Base-by-base conservation (phyloP, 164 flowering plant species). In the Stephania yunnanensis region DNA sequence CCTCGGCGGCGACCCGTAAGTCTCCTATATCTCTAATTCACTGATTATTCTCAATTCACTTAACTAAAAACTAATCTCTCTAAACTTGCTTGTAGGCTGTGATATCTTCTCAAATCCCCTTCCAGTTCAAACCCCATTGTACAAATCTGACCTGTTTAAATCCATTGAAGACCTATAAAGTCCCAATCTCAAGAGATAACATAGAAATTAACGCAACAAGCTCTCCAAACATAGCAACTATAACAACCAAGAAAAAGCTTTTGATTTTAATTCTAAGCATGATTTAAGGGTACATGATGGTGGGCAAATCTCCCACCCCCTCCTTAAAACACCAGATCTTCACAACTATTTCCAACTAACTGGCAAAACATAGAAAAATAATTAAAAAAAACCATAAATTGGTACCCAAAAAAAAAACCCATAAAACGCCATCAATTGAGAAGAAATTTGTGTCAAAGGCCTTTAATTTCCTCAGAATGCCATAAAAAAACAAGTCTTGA, bases 121-220 rank as follows among this genome's bases (percentile, higher is more conserved):
- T 44, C 55, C 50, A 67, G 42, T 45, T 66, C 42, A 72, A 65
- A 10, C 70, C 68, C 72, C 75, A 72, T 77, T 77, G 52, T 55
- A 22, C n/a, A 36, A 76, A 36, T n/a, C 44, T 30, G 22, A 10
- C 58, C 75, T 64, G 69, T 30, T n/a, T 13, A 19, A 58, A 58
- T n/a, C 64, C 20, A 19, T 50, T 50, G 11, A 7, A 15, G 11
- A 50, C 55, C 4, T 50, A 10, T 50, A 10, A 15, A 11, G 6
- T 58, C 64, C 64, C 20, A 58, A 58, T 58, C 64, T 58, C 64
- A 58, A 58, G 64, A 12, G 20, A 12, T 58, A 10, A 58, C 64
- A 58, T 3, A 58, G 64, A 58, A 58, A 17, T 6, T 19, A 15
- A 9, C 64, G 7, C 20, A 58, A 17, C 19, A 50, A 50, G 15